Evolutionary conservation across 1,284 basidiomycete species (phyloP).

Genomic region (Gymnopus androsaceus): DNA sequence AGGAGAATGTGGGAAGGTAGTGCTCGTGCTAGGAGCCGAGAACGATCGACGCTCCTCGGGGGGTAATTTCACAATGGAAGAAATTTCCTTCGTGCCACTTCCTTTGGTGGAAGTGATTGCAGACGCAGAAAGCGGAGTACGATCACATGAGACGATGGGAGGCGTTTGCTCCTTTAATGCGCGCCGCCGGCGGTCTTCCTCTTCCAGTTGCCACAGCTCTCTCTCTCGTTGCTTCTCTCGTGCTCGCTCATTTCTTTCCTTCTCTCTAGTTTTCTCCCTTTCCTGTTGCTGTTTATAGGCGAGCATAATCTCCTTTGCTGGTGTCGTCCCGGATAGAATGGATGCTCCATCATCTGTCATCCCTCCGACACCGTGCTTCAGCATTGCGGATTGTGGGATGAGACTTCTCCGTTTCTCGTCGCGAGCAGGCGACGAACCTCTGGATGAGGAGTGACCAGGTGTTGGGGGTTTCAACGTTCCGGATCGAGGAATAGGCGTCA

Average conservation of each 20-base stretch:
- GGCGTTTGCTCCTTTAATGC: neutral
- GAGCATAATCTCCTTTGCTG: slow-evolving; percentile 13
- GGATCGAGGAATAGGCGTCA: neutral
- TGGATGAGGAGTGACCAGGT: neutral
- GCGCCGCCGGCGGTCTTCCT: neutral
- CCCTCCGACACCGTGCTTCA: slow-evolving; percentile 2
- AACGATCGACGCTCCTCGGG: neutral
- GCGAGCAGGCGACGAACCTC: slow-evolving; percentile 1
- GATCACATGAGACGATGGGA: neutral
- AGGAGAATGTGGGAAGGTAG: neutral
- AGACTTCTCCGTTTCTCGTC: slow-evolving; percentile 3
- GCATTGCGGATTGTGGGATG: slow-evolving; percentile 2
- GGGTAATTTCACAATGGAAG: neutral
- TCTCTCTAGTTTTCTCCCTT: slow-evolving; percentile 2
- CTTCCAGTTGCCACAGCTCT: slow-evolving; percentile 6
- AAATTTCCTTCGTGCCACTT: neutral
- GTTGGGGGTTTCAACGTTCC: neutral
- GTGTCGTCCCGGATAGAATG: slow-evolving; percentile 1
- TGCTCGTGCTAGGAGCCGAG: neutral
- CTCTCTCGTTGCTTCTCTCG: slow-evolving; percentile 8
- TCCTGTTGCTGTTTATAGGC: slow-evolving; percentile 14
- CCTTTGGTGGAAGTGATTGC: neutral
- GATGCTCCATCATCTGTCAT: neutral
- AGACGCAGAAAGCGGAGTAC: neutral
- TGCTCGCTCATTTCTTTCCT: slow-evolving; percentile 6